Evolutionary conservation across 2,329 filamentous ascomycete genomes (phyloP).

Genomic region (Stenocarpella maydis): DNA sequence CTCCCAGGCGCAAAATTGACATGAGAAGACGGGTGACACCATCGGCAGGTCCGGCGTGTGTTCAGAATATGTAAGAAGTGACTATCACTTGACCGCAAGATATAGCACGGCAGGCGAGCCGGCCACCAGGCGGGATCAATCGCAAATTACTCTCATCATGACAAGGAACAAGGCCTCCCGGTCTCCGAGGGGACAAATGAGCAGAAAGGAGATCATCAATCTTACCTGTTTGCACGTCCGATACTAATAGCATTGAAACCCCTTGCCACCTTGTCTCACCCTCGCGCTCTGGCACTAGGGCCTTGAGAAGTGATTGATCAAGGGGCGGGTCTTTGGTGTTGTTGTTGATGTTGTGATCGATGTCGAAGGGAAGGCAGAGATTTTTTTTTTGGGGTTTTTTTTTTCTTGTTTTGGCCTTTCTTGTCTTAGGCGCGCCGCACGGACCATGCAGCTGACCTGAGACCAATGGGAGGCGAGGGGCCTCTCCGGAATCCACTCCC

Average conservation of each 20-base stretch:
- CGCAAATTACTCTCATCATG: conserved; percentile 99
- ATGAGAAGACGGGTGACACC: neutral
- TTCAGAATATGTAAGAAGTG: conserved; percentile 99
- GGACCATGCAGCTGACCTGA: conserved; percentile 4
- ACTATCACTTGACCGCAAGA: conserved; percentile 84
- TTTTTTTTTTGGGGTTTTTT: conserved; percentile 25
- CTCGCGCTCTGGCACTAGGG: neutral
- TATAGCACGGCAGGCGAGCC: conserved; percentile 92
- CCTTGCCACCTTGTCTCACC: neutral
- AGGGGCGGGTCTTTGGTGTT: neutral
- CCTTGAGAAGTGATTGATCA: conserved; percentile 3
- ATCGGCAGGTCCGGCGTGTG: conserved; percentile 36
- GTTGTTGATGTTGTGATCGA: conserved; percentile 4
- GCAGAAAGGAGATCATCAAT: neutral
- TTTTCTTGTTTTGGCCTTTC: no score
- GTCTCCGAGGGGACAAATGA: neutral
- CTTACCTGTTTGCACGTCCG: neutral
- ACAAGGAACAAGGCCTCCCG: conserved; percentile 34
- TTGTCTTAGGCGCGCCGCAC: conserved; percentile 23
- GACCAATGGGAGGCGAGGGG: neutral
- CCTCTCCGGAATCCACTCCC: conserved; percentile 5
- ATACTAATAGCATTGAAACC: neutral
- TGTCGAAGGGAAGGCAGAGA: conserved; percentile 1
- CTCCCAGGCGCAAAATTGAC: neutral
- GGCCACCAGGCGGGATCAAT: conserved; percentile 88